Evolutionary conservation across 2,329 filamentous ascomycete species (phyloP).

Genomic region (Aspergillus unguis): DNA sequence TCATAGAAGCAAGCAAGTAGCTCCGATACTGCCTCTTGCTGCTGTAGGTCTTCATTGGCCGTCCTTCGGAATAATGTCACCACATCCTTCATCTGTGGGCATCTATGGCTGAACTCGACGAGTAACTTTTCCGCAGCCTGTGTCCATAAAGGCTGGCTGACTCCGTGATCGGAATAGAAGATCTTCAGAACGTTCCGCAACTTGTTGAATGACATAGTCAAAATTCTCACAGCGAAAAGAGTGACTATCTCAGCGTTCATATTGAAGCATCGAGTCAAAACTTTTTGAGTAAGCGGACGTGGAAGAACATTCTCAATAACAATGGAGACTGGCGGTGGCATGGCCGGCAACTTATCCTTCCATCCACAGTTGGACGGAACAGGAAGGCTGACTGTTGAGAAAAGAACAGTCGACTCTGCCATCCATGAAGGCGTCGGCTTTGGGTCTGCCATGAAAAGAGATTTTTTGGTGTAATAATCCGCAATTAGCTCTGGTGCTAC

Average conservation of each 20-base stretch:
- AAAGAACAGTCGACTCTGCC: slow-evolving; percentile 84
- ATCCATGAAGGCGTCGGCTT: slow-evolving; percentile 94
- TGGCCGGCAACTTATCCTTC: slow-evolving; percentile 56
- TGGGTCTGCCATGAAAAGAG: slow-evolving; percentile 80
- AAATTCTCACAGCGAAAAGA: slow-evolving; percentile 76
- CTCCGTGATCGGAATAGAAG: slow-evolving; percentile 51
- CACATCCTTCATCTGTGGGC: slow-evolving; percentile 78
- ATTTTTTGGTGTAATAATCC: slow-evolving; percentile 79
- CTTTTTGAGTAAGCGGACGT: slow-evolving; percentile 74
- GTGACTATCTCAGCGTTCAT: slow-evolving; percentile 74
- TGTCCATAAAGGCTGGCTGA: slow-evolving; percentile 58
- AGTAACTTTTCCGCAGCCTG: slow-evolving; percentile 66
- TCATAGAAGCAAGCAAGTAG: slow-evolving; percentile 83
- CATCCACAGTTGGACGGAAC: slow-evolving; percentile 71
- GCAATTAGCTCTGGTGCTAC: slow-evolving; percentile 81
- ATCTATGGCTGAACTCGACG: slow-evolving; percentile 72
- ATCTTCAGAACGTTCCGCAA: slow-evolving; percentile 62
- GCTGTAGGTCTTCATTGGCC: slow-evolving; percentile 65
- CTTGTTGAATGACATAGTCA: slow-evolving; percentile 77
- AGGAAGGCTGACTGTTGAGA: slow-evolving; percentile 71
- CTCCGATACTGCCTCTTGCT: slow-evolving; percentile 74
- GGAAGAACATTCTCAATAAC: slow-evolving; percentile 85
- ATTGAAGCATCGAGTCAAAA: slow-evolving; percentile 73
- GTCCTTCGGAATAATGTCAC: slow-evolving; percentile 70
- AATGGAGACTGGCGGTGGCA: slow-evolving; percentile 74